Evolutionary conservation across 371 early-diverging fungal genomes (phyloP).

Genomic region (Amoeboaphelidium occidentale): DNA sequence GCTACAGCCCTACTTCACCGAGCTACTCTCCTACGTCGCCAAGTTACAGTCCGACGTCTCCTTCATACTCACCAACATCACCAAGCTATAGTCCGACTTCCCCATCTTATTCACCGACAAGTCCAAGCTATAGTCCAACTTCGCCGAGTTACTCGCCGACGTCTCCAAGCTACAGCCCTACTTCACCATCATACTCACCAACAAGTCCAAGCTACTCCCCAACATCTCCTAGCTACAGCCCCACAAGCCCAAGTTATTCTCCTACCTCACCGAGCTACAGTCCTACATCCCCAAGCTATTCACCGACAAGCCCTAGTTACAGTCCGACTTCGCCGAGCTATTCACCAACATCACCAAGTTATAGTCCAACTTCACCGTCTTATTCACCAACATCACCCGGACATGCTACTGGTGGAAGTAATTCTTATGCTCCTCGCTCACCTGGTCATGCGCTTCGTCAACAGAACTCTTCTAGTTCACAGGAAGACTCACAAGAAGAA

Average conservation of each 20-base stretch:
- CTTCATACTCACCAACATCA: conserved; percentile 3
- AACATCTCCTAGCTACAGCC: conserved; percentile 34
- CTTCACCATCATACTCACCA: conserved; percentile 7
- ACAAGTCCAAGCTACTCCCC: conserved; percentile 15
- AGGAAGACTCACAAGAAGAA: too few relatives aligned
- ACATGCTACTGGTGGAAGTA: too few relatives aligned
- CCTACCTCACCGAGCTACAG: conserved; percentile 31
- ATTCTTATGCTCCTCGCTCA: too few relatives aligned
- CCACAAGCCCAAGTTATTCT: conserved; percentile 56
- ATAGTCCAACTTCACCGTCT: conserved; percentile 7
- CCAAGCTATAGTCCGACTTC: conserved; percentile 8
- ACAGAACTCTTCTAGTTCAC: too few relatives aligned
- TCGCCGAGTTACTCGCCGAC: conserved; percentile 9
- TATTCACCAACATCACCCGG: conserved; percentile 9
- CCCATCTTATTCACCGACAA: conserved; percentile 7
- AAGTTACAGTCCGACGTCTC: conserved; percentile 12
- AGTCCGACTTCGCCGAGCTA: conserved; percentile 4
- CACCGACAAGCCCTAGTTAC: conserved; percentile 2
- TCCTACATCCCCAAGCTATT: conserved; percentile 21
- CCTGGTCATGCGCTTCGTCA: too few relatives aligned
- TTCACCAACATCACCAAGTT: conserved; percentile 4
- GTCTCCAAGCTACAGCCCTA: conserved; percentile 5
- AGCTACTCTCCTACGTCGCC: conserved; percentile 8
- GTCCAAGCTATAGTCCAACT: conserved; percentile 8
- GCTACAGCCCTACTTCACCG: conserved; percentile 16